phyloP scores from a whole-genome alignment of 495 filamentous ascomycete species.

The Rhypophila decipiens region DNA sequence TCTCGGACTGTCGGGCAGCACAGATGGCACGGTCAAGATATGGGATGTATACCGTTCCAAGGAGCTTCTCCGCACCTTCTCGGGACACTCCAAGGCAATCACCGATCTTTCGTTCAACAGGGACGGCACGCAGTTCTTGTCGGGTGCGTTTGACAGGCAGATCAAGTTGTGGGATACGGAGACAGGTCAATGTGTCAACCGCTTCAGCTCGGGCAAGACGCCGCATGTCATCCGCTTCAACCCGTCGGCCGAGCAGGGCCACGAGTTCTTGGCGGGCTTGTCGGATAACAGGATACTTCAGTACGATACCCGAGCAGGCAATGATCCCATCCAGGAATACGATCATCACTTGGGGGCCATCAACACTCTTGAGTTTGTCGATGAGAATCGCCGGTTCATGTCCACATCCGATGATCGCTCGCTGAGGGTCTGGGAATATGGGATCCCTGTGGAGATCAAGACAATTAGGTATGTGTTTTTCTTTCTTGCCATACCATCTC shows the following conservation, averaged over 20 bases:
- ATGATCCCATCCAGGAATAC: slow-evolving; percentile 89
- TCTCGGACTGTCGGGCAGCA: slow-evolving; percentile 75
- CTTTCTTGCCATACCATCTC: background rate
- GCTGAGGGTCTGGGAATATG: slow-evolving; percentile 93
- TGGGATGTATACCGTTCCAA: slow-evolving; percentile 89
- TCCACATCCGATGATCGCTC: slow-evolving; percentile 96
- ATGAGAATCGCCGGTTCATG: slow-evolving; percentile 92
- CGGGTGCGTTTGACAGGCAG: slow-evolving; percentile 85
- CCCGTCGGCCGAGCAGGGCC: slow-evolving; percentile 62
- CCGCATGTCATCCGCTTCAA: slow-evolving; percentile 95
- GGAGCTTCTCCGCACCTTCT: slow-evolving; percentile 83
- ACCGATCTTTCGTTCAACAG: slow-evolving; percentile 85
- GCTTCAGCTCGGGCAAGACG: slow-evolving; percentile 87
- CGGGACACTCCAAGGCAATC: slow-evolving; percentile 83
- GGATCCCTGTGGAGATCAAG: slow-evolving; percentile 72
- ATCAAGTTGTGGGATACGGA: slow-evolving; percentile 99
- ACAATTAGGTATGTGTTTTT: slow-evolving; percentile 23
- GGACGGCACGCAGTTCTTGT: slow-evolving; percentile 78
- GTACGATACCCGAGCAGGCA: slow-evolving; percentile 78
- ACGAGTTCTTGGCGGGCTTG: slow-evolving; percentile 94
- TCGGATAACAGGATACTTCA: slow-evolving; percentile 98
- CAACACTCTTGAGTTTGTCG: slow-evolving; percentile 96
- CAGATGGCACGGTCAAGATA: slow-evolving; percentile 86
- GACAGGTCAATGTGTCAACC: slow-evolving; percentile 76
- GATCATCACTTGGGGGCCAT: slow-evolving; percentile 96